These are phyloP conservation scores for Graphilbum fragrans DNA, from an alignment of 2,329 filamentous ascomycete genomes.

Conservation along the genomic window DNA sequence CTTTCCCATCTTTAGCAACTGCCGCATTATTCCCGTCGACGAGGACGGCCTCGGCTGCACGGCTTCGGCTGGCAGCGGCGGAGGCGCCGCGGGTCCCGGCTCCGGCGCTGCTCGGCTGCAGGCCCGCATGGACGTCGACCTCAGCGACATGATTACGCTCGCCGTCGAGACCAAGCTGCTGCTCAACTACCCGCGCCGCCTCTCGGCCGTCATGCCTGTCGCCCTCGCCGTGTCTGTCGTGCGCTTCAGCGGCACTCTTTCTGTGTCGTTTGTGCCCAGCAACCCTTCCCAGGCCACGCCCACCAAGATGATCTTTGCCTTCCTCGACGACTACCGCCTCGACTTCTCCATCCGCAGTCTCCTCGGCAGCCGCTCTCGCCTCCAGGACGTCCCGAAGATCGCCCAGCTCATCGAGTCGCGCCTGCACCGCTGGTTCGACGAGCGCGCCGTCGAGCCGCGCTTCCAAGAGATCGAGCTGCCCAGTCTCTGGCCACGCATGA, in stretches of 20 bases:
- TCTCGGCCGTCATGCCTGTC: constrained; percentile 81
- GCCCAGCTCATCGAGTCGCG: constrained; percentile 71
- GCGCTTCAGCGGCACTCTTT: constrained; percentile 87
- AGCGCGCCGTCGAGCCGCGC: constrained; percentile 71
- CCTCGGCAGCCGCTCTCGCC: constrained; percentile 63
- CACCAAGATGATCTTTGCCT: constrained; percentile 90
- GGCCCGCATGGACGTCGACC: constrained; percentile 90
- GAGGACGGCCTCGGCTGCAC: constrained; percentile 56
- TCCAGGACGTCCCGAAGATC: constrained; percentile 83
- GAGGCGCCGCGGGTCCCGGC: constrained; percentile 13
- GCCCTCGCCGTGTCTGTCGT: constrained; percentile 86
- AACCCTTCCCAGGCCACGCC: constrained; percentile 56
- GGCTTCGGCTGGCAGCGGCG: background rate
- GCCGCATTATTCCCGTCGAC: constrained; percentile 82
- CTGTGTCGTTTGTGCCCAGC: constrained; percentile 81
- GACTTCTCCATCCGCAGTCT: constrained; percentile 73
- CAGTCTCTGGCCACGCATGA: constrained; percentile 72
- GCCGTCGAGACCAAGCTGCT: constrained; percentile 89
- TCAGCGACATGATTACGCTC: constrained; percentile 90
- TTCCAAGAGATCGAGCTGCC: constrained; percentile 81
- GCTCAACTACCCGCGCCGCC: constrained; percentile 85
- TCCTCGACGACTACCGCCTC: constrained; percentile 76
- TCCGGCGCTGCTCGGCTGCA: constrained; percentile 57
- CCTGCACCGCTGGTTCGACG: constrained; percentile 79
- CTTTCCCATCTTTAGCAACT: constrained; percentile 98